These are phyloP conservation scores for Calcarisporium arbuscula DNA, from an alignment of 2,329 filamentous ascomycete species.

Conservation along the genomic window DNA sequence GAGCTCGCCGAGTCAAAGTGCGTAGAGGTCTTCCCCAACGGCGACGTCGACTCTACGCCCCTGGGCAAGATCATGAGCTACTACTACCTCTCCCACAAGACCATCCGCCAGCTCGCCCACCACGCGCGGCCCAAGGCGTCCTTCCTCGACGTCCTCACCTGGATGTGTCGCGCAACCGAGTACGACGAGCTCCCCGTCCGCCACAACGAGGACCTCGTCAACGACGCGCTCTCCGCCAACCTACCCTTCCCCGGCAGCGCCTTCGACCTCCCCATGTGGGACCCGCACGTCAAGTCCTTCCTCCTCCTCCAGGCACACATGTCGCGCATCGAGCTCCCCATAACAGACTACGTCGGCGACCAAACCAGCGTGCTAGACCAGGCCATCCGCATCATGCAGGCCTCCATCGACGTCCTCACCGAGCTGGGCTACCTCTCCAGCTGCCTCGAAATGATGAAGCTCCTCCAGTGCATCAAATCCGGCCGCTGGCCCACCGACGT, in stretches of 20 bases:
- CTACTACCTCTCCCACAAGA: conserved; percentile 95
- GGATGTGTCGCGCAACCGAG: conserved; percentile 91
- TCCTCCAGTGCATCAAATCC: conserved; percentile 88
- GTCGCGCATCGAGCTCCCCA: conserved; percentile 85
- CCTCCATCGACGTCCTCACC: conserved; percentile 85
- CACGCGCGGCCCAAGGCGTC: conserved; percentile 68
- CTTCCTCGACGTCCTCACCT: conserved; percentile 77
- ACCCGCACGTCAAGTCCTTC: conserved; percentile 96
- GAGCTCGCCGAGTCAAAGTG: conserved; percentile 83
- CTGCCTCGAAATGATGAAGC: conserved; percentile 71
- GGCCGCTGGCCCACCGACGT: conserved; percentile 85
- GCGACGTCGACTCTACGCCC: conserved; percentile 82
- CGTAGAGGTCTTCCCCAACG: conserved; percentile 75
- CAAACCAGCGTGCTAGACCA: conserved; percentile 87
- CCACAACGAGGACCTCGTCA: conserved; percentile 97
- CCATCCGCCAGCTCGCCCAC: conserved; percentile 75
- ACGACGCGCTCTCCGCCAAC: conserved; percentile 78
- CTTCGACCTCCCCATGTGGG: conserved; percentile 87
- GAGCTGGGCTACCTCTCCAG: conserved; percentile 80
- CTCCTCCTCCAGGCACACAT: conserved; percentile 92
- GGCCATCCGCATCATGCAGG: conserved; percentile 93
- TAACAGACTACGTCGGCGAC: conserved; percentile 95
- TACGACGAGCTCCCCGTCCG: conserved; percentile 97
- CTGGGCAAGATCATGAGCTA: conserved; percentile 99
- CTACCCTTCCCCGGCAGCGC: conserved; percentile 56